phyloP scores from a whole-genome alignment of 2,329 filamentous ascomycete genomes.

The Aspergillus pseudoviridinutans region DNA sequence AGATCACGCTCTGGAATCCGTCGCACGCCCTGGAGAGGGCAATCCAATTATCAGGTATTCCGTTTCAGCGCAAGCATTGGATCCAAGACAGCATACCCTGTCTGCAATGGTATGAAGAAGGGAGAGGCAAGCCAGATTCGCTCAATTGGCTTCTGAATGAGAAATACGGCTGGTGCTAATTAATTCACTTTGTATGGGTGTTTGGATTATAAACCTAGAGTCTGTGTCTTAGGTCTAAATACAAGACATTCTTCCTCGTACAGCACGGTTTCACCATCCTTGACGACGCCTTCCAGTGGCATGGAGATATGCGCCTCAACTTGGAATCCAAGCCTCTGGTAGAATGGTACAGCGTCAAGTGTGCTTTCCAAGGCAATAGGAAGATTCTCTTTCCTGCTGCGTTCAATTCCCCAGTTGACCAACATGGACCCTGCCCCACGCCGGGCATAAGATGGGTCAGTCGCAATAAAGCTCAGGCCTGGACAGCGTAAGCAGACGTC shows the following conservation, averaged over 20 bases:
- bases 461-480: not conserved
- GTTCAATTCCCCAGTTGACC: not conserved
- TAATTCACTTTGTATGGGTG: too few species aligned
- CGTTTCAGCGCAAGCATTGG: constrained; percentile 1
- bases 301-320: not conserved
- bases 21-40: constrained; percentile 2
- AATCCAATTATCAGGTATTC: not conserved
- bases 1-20: constrained; percentile 21
- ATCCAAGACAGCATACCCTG: constrained; percentile 12
- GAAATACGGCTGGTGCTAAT: constrained; percentile 29
- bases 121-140: constrained; percentile 1
- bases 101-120: constrained; percentile 18
- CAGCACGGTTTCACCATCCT: not conserved
- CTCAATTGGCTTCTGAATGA: constrained; percentile 30
- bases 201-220: too few species aligned
- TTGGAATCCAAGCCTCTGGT: not conserved
- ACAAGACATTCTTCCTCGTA: not conserved
- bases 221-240: not conserved
- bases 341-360: not conserved
- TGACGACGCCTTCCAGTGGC: not conserved
- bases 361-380: not conserved
- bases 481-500: not conserved
- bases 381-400: not conserved
- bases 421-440: not conserved
- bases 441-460: not conserved